Conservation (phyloP, 148 eudicot species). For the Rhododendron simsii region DNA sequence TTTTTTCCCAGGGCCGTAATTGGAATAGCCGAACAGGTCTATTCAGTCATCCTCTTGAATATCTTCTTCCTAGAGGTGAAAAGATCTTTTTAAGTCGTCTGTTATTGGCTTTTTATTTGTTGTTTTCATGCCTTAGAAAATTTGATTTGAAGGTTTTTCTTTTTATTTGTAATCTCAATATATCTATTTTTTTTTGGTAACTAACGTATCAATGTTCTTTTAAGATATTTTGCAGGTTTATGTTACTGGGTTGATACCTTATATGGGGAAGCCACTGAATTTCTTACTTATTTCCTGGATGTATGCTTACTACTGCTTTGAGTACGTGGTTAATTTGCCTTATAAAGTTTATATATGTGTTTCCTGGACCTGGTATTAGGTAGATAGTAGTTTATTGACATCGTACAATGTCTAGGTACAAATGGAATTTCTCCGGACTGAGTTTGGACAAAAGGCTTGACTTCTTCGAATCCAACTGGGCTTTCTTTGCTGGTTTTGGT, state of each 20-base stretch:
- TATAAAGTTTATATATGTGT: background rate
- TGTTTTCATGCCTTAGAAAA: background rate
- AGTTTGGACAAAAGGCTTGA: constrained; percentile 81
- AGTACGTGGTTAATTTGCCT: constrained; percentile 50
- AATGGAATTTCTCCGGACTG: constrained; percentile 93
- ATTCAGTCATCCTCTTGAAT: constrained; percentile 74
- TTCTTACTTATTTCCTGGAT: constrained; percentile 91
- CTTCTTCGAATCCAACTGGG: constrained; percentile 96
- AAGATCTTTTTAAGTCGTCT: background rate
- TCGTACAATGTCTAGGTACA: constrained; percentile 52
- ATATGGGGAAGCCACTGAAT: constrained; percentile 67
- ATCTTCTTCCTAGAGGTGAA: constrained; percentile 84
- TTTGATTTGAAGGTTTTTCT: background rate
- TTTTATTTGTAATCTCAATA: background rate
- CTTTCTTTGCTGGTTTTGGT: constrained; percentile 99
- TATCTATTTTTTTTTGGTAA: background rate
- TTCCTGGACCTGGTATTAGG: background rate
- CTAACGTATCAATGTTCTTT: background rate
- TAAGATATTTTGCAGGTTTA: constrained; percentile 52
- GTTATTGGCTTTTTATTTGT: background rate
- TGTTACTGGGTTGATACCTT: constrained; percentile 72
- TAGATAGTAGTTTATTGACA: constrained; percentile 12
- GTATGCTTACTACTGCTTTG: constrained; percentile 97
- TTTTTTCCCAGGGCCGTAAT: constrained; percentile 62
- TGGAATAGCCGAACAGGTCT: constrained; percentile 90